Base-by-base conservation (phyloP, 495 filamentous ascomycete genomes). In the Margaritispora aquatica region DNA sequence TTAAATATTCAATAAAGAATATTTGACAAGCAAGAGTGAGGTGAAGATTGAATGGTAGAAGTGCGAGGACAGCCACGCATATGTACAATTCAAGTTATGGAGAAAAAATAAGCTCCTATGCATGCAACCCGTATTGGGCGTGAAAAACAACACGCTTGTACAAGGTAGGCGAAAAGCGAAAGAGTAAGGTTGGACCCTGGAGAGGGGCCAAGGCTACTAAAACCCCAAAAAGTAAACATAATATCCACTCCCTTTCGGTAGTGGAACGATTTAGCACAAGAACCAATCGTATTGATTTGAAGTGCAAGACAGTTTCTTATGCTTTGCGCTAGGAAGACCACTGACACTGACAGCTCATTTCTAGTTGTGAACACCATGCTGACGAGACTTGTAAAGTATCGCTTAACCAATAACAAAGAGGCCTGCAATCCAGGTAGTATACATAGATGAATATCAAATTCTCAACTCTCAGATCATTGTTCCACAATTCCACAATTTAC, bases 1-100 rank as follows among this genome's bases (percentile, higher is more conserved):
- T n/a, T 27, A 11, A 57, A 46, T 29, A 23, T 53, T 46, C 47
- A 55, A 48, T 24, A 24, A 51, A 62, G 54, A 46, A 47, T 15
- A 29, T 49, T 36, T 48, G 38, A 44, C 19, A 17, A 56, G 22
- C 44, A 29, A 61, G 36, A 26, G 52, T 19, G 31, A 22, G 59
- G 26, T 50, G 46, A 49, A 27, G 27, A 51, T 47, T n/a, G 29
- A 44, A 41, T n/a, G 15, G 24, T 11, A 27, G 54, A 13, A 44
- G 7, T 44, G 19, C 38, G 15, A 44, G 38, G 15, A 44, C 38
- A 44, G 7, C 8, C 17, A 44, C 29, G 38, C 3, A 44, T 44
- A 8, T 44, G 38, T 44, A 44, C 17, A 44, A 44, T 8, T 3
- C 38, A 44, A 34, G 13, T 13, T n/a, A n/a, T n/a, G n/a, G 29